Evolutionary conservation across 768 basidiomycete species (phyloP), one percentile per base, ranked within the genome.

Genomic region (Thelephora aurantiotincta): DNA sequence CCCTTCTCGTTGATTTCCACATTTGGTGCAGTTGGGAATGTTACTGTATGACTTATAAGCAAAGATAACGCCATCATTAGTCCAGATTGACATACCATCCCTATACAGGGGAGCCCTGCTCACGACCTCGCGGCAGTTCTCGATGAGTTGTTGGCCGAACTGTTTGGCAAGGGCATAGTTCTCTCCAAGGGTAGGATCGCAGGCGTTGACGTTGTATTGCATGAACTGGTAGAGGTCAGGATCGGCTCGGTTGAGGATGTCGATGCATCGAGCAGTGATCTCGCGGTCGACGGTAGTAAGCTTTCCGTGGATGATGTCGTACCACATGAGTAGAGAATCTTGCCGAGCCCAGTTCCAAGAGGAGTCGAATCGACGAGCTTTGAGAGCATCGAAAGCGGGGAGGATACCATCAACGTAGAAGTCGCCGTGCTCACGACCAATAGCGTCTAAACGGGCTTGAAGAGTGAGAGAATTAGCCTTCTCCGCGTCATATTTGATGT

Each of bases 331-430:
- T 22, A 98, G 71, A 13, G 92, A 90, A 52, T 96, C 93, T 67
- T 99, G 96, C 51, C 94, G 82, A 41, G 85, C 94, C 96, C 96
- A 99, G 61, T 99, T 99, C 96, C 94, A 99, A 5, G 86, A 91
- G 2, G 94, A 98, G 61, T 98, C 93, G 71, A 99, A 98, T 60
- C 84, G 92, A 42, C 96, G 87, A 11, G 93, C 96, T 66, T 99
- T 98, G 57, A 97, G 72, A 2, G 88, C 82, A 58, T 94, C 89
- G 65, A 99, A 99, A 49, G 77, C 73, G 9, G 96, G 96, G 58
- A 93, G 86, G 51, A 98, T 93, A 38, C 96, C 96, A 30, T 93
- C 83, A 50, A 98, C 70, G 65, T 99, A 99, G 0, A 72, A 63
- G 48, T 98, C 93, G 23, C 96, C 96, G 54, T 99, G 96, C 60